A percentile compares a stretch with the other conserved stretches of the same genome.
Conservation (phyloP, 441 rosid species). For the Erodium moschatum region DNA sequence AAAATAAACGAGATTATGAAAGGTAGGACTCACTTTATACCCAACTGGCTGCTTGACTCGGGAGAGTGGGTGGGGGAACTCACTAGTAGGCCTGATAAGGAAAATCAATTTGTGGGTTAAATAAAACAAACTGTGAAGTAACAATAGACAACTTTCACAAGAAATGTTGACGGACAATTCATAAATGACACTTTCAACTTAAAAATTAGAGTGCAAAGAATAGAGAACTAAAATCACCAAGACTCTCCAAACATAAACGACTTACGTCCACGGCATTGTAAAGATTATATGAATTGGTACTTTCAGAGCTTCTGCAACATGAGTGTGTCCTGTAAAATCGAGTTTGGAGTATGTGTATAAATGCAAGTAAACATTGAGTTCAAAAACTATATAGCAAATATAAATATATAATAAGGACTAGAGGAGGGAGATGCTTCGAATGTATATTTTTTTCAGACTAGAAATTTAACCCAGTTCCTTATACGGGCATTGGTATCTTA, state of each 20-base stretch:
- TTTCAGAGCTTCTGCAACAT: slow-evolving; percentile 38
- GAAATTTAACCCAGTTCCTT: background rate
- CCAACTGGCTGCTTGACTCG: slow-evolving; percentile 37
- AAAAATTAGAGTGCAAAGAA: too few species aligned
- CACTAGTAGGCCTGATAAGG: slow-evolving; percentile 35
- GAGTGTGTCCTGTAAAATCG: slow-evolving; percentile 36
- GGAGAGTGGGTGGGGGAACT: slow-evolving; percentile 43
- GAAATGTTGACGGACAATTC: too few species aligned
- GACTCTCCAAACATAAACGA: slow-evolving; percentile 11
- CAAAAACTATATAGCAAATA: background rate
- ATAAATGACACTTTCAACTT: too few species aligned
- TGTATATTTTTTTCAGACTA: background rate
- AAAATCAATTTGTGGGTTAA: background rate
- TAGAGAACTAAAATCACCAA: background rate
- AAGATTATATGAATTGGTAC: slow-evolving; percentile 40
- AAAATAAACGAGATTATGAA: background rate
- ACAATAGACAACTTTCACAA: too few species aligned
- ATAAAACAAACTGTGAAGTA: too few species aligned
- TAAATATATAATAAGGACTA: background rate
- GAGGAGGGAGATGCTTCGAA: too few species aligned
- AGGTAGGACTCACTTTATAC: slow-evolving; percentile 28
- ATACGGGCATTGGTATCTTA: too few species aligned
- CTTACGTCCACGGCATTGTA: slow-evolving; percentile 58
- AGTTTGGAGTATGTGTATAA: too few species aligned
- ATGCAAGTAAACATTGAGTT: background rate